Evolutionary conservation across 2,329 filamentous ascomycete genomes (phyloP).

Genomic region (Clarireedia monteithiana): DNA sequence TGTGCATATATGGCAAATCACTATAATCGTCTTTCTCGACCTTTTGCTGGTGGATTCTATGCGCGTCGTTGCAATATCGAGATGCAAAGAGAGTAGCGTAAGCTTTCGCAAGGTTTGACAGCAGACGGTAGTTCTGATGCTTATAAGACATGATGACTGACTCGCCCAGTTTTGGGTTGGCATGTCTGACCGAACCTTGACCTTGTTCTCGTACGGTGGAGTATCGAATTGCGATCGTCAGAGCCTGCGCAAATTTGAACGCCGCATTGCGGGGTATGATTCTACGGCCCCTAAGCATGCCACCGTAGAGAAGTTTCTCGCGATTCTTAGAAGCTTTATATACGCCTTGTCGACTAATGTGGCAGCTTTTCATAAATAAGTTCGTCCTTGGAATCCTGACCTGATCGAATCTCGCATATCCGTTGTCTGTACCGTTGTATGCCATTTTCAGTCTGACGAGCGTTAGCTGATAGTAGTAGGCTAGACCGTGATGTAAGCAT

Average conservation of each 20-base stretch:
- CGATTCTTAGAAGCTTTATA: slow-evolving; percentile 25
- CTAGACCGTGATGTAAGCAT: neutral
- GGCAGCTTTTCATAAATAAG: slow-evolving; percentile 27
- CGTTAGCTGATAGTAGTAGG: slow-evolving; percentile 6
- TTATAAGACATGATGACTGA: slow-evolving; percentile 18
- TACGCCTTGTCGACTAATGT: slow-evolving; percentile 26
- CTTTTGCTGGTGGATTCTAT: neutral
- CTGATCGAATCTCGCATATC: slow-evolving; percentile 29
- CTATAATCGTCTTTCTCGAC: slow-evolving; percentile 9
- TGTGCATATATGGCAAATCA: slow-evolving; percentile 21
- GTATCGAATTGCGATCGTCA: slow-evolving; percentile 31
- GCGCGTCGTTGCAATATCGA: neutral
- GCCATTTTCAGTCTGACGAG: slow-evolving; percentile 20
- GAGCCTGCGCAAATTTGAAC: slow-evolving; percentile 28
- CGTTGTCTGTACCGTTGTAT: slow-evolving; percentile 29
- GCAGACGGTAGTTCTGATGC: slow-evolving; percentile 24
- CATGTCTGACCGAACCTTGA: neutral
- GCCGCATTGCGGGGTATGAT: slow-evolving; percentile 25
- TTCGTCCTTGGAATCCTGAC: slow-evolving; percentile 29
- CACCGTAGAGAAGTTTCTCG: slow-evolving; percentile 25
- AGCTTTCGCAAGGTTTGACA: slow-evolving; percentile 23
- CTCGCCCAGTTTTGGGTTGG: neutral
- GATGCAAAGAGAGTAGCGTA: slow-evolving; percentile 25
- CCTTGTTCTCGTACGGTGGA: slow-evolving; percentile 26
- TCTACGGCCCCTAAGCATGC: slow-evolving; percentile 29